A percentile compares a stretch with the other conserved stretches of the same genome.
These are phyloP conservation scores for Maudiozyma pseudohumilis DNA, from an alignment of 805 yeast genomes.

Conservation along the genomic window DNA sequence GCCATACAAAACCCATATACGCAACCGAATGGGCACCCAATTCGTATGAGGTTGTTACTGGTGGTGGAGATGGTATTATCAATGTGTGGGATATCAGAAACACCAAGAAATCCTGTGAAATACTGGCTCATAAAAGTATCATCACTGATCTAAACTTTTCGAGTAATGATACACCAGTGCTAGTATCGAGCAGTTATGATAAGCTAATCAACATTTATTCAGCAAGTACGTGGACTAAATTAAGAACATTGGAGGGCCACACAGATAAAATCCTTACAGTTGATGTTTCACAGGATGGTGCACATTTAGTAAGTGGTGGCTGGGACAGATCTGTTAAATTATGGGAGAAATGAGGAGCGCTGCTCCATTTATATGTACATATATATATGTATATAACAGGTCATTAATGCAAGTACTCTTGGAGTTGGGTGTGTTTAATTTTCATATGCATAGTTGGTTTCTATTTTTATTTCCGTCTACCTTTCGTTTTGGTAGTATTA, in stretches of 20 bases:
- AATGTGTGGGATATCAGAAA: slow-evolving; percentile 81
- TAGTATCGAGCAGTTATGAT: slow-evolving; percentile 66
- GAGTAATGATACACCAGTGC: slow-evolving; percentile 34
- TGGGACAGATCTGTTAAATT: slow-evolving; percentile 78
- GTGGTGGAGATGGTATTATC: slow-evolving; percentile 71
- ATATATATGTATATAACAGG: background rate
- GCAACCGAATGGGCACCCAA: slow-evolving; percentile 64
- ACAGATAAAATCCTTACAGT: slow-evolving; percentile 65
- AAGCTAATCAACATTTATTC: slow-evolving; percentile 53
- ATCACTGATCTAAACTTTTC: slow-evolving; percentile 57
- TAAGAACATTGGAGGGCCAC: slow-evolving; percentile 44
- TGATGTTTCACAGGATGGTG: slow-evolving; percentile 40
- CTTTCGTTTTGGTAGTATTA: slow-evolving; percentile 4
- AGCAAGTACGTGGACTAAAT: slow-evolving; percentile 58
- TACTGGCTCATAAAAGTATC: slow-evolving; percentile 68
- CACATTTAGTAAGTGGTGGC: slow-evolving; percentile 50
- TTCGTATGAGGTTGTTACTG: slow-evolving; percentile 71
- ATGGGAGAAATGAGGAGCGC: slow-evolving; percentile 33
- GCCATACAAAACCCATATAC: slow-evolving; percentile 67
- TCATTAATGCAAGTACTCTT: too few species aligned
- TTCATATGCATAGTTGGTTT: too few species aligned
- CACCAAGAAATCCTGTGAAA: slow-evolving; percentile 19
- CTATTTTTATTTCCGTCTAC: slow-evolving; percentile 4
- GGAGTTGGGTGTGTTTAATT: too few species aligned
- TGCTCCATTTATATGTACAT: background rate